Evolutionary conservation across 495 filamentous ascomycete species (phyloP).

Genomic region (Parachaetomium inaequale): DNA sequence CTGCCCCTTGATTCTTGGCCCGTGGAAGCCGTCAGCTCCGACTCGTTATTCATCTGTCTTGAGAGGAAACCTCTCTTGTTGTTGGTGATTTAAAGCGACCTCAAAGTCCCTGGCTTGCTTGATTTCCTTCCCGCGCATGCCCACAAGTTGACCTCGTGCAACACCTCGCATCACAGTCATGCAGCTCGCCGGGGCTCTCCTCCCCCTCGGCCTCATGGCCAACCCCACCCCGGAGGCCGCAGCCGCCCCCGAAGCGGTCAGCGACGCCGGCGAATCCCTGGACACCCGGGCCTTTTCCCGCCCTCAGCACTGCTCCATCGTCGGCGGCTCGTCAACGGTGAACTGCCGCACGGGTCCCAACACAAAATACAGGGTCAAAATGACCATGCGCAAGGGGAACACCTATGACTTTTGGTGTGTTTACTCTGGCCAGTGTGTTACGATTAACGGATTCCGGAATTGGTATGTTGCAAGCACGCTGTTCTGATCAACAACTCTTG

Average conservation of each 20-base stretch:
- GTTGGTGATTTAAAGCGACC: too few relatives aligned
- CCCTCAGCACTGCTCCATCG: not conserved
- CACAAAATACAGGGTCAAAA: not conserved
- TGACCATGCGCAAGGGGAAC: not conserved
- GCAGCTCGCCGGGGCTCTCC: slow-evolving; percentile 5
- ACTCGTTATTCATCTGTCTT: too few relatives aligned
- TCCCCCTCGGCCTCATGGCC: slow-evolving; percentile 4
- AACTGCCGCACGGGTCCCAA: not conserved
- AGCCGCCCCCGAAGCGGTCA: not conserved
- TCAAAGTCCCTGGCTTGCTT: too few relatives aligned
- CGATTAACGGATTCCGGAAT: slow-evolving; percentile 1
- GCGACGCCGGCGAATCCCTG: not conserved
- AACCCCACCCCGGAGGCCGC: not conserved
- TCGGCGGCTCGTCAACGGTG: not conserved
- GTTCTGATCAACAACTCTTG: not conserved
- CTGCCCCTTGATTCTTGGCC: too few relatives aligned
- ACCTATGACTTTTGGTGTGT: slow-evolving; percentile 8
- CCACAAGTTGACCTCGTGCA: not conserved
- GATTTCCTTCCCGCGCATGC: too few relatives aligned
- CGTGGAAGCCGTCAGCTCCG: too few relatives aligned
- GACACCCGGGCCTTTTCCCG: not conserved
- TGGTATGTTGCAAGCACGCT: not conserved
- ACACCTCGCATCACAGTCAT: not conserved
- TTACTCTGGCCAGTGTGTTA: not conserved
- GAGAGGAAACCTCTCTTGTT: too few relatives aligned